These are phyloP conservation scores for Diutina sp. DNA, from an alignment of 1,139 yeast genomes.

Conservation along the genomic window DNA sequence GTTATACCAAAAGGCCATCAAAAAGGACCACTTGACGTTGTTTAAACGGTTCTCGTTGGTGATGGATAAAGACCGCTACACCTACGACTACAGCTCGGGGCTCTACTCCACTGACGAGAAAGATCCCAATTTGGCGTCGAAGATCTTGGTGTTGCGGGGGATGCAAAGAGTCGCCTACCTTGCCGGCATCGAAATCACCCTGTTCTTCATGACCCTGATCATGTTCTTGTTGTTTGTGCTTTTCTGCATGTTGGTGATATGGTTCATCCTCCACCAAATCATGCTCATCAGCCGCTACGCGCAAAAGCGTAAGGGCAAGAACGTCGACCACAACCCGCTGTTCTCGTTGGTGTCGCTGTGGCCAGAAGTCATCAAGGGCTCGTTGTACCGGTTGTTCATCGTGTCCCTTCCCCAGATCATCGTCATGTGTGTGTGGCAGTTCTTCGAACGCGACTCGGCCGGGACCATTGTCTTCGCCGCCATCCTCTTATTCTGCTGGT, in stretches of 20 bases:
- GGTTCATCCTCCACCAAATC: slow-evolving; percentile 59
- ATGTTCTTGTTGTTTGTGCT: slow-evolving; percentile 74
- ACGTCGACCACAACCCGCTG: background rate
- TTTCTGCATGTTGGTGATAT: slow-evolving; percentile 51
- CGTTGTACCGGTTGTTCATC: slow-evolving; percentile 67
- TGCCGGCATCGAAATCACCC: slow-evolving; percentile 77
- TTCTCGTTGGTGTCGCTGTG: background rate
- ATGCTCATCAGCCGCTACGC: slow-evolving; percentile 58
- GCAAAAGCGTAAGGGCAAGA: slow-evolving; percentile 41
- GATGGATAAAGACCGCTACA: slow-evolving; percentile 13
- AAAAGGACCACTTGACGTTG: slow-evolving; percentile 5
- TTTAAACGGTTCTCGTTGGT: slow-evolving; percentile 20
- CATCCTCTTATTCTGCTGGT: slow-evolving; percentile 43
- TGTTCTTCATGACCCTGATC: slow-evolving; percentile 76
- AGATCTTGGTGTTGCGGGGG: slow-evolving; percentile 76
- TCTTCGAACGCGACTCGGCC: slow-evolving; percentile 69
- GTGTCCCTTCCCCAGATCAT: slow-evolving; percentile 81
- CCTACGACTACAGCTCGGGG: background rate
- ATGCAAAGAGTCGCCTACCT: slow-evolving; percentile 82
- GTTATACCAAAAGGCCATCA: background rate
- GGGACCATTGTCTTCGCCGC: slow-evolving; percentile 76
- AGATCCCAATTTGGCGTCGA: slow-evolving; percentile 35
- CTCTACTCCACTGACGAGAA: slow-evolving; percentile 68
- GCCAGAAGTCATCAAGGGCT: slow-evolving; percentile 63
- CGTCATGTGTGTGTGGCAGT: slow-evolving; percentile 80